phyloP scores from a whole-genome alignment of 2,329 filamentous ascomycete species.

The Onygenales sp. region DNA sequence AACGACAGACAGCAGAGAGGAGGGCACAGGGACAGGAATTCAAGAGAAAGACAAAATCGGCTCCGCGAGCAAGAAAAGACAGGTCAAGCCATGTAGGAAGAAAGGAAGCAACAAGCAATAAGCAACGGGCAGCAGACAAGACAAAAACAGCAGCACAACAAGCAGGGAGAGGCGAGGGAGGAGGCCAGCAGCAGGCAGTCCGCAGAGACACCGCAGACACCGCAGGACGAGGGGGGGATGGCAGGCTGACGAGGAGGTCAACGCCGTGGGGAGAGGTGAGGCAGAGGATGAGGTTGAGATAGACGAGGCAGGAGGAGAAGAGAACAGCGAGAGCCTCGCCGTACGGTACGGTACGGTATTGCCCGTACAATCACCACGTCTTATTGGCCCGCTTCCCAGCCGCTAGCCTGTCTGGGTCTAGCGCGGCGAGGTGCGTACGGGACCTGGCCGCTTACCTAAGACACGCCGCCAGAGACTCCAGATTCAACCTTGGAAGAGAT shows the following conservation, averaged over 20 bases:
- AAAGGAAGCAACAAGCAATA: background rate
- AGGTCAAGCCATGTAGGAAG: background rate
- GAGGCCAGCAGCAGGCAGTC: background rate
- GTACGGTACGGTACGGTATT: too few species aligned
- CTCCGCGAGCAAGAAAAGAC: background rate
- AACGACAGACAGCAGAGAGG: slow-evolving; percentile 2
- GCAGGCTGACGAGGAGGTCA: background rate
- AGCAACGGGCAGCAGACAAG: background rate
- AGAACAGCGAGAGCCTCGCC: background rate
- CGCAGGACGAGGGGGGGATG: slow-evolving; percentile 21
- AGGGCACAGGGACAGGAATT: background rate
- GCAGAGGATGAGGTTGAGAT: background rate
- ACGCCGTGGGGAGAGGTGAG: background rate
- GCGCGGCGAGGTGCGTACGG: too few species aligned
- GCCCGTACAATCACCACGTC: too few species aligned
- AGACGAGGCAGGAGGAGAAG: background rate
- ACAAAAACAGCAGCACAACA: background rate
- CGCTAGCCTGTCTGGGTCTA: too few species aligned
- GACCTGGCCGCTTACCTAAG: too few species aligned
- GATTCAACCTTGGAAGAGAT: too few species aligned
- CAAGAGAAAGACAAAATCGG: background rate
- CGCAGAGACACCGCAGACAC: slow-evolving; percentile 17
- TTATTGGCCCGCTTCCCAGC: too few species aligned
- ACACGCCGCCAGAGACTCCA: too few species aligned
- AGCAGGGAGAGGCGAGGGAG: background rate